Conservation (phyloP, 768 basidiomycete species). For the Suillus brevipes region DNA sequence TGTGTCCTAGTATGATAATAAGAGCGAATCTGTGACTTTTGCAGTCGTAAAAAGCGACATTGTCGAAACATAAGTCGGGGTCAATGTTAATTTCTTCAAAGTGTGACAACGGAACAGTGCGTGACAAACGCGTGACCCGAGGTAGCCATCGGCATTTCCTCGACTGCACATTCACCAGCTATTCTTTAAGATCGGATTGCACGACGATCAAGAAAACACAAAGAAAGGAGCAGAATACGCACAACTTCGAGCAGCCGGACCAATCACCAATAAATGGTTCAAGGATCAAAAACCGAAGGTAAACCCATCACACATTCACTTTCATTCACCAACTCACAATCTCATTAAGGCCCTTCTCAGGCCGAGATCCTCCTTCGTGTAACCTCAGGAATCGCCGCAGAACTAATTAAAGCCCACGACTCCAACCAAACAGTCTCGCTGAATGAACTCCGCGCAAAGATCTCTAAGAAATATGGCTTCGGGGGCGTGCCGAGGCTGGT, state of each 20-base stretch:
- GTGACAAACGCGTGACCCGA: conserved; percentile 7
- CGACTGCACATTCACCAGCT: neutral
- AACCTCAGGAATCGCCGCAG: conserved; percentile 92
- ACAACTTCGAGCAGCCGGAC: neutral
- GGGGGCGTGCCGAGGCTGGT: conserved; percentile 90
- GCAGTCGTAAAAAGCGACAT: conserved; percentile 11
- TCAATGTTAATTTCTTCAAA: too few species aligned
- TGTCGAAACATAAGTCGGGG: conserved; percentile 12
- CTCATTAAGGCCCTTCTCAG: conserved; percentile 68
- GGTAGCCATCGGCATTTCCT: neutral
- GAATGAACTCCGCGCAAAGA: conserved; percentile 81
- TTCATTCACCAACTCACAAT: conserved; percentile 1
- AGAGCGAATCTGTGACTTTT: conserved; percentile 8
- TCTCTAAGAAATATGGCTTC: conserved; percentile 88
- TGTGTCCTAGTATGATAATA: conserved; percentile 19
- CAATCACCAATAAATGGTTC: conserved; percentile 34
- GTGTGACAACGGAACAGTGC: conserved; percentile 5
- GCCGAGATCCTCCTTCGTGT: conserved; percentile 88
- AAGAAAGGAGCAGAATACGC: neutral
- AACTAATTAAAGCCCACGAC: conserved; percentile 88
- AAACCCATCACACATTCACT: neutral
- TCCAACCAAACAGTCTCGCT: conserved; percentile 76
- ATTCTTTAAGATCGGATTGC: neutral
- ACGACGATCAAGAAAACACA: neutral
- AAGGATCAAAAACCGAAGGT: conserved; percentile 43